Evolutionary conservation across 192 early-diverging fungal genomes (phyloP).

Genomic region (Radiomyces spectabilis): DNA sequence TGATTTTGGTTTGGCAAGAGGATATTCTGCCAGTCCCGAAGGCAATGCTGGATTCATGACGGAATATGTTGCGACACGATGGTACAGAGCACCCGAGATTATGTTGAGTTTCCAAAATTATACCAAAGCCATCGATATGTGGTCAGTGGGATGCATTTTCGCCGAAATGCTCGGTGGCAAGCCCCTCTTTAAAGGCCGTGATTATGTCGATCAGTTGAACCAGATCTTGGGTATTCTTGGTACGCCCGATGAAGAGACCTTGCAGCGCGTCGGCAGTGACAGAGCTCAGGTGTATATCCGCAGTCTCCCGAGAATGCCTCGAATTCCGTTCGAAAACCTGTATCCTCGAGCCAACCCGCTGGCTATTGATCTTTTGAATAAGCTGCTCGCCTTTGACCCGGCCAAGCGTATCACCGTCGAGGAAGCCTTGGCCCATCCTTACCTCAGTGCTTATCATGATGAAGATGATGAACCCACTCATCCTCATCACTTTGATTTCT

Average conservation of each 20-base stretch:
- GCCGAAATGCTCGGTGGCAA: slow-evolving; percentile 91
- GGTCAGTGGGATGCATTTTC: slow-evolving; percentile 99
- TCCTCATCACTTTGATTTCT: slow-evolving; percentile 68
- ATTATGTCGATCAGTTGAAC: slow-evolving; percentile 99
- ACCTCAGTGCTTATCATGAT: slow-evolving; percentile 90
- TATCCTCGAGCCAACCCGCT: slow-evolving; percentile 55
- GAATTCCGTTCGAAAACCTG: slow-evolving; percentile 77
- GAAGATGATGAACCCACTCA: slow-evolving; percentile 78
- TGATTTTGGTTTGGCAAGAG: slow-evolving; percentile 98
- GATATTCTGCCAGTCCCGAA: slow-evolving; percentile 74
- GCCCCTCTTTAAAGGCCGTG: slow-evolving; percentile 93
- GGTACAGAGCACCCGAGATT: slow-evolving; percentile 98
- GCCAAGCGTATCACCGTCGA: slow-evolving; percentile 88
- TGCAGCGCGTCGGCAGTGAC: slow-evolving; percentile 84
- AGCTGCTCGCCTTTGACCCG: slow-evolving; percentile 89
- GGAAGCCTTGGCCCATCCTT: slow-evolving; percentile 87
- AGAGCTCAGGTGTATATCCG: slow-evolving; percentile 95
- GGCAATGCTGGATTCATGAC: slow-evolving; percentile 93
- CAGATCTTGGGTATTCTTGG: slow-evolving; percentile 93
- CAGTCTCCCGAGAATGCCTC: slow-evolving; percentile 81
- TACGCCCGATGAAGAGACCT: slow-evolving; percentile 88
- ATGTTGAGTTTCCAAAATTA: slow-evolving; percentile 97
- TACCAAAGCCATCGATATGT: slow-evolving; percentile 99
- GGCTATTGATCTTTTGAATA: slow-evolving; percentile 85
- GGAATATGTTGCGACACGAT: slow-evolving; percentile 99